Base-by-base conservation (phyloP, 2,329 filamentous ascomycete genomes). In the Stemphylium beticola region DNA sequence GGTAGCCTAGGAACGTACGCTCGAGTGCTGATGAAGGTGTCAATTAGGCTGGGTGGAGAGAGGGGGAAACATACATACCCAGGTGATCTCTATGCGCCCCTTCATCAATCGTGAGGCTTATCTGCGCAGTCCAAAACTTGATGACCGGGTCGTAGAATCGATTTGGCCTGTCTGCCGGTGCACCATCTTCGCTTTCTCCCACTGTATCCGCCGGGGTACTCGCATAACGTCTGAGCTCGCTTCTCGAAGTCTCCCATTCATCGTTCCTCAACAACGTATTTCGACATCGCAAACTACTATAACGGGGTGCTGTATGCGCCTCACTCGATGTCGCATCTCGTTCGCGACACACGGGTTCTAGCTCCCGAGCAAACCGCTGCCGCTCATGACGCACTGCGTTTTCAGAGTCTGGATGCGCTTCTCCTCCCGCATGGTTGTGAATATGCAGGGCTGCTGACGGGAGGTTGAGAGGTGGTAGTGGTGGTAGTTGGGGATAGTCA, bases 1-100 rank as follows among this genome's bases (percentile, higher is more conserved):
- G 80, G 71, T 91, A 92, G 26, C 83, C 87, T 15, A 92, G 83
- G 68, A 88, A 92, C 15, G 89, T 92, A 52, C 89, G 81, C 74
- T 92, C 88, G 49, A 91, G 82, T 33, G 89, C 89, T 91, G 64
- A 34, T 34, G 1, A 38, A 26, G 2, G 14, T 40, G 53, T 64
- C 43, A 50, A 29, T 9, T n/a, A 34, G 29, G 48, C 36, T 54
- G 36, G 20, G 41, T 7, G 7, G 17, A 24, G 20, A 22, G 45
- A 17, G n/a, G 7, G 33, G 5, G 14, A 5, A 12, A 41, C n/a
- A 6, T 8, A 59, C 78, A 49, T 77, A 85, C 84, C 83, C 37
- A 87, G 64, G 71, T 86, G 83, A 65, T 86, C 83, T 69, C 83
- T 76, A 60, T 80, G 80, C 42, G 77, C 69, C 24, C 77, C 75